Percentiles rank a stretch among this genome's conserved stretches.
Conservation (phyloP, 768 basidiomycete species). For the Tricholoma hemisulphureum region DNA sequence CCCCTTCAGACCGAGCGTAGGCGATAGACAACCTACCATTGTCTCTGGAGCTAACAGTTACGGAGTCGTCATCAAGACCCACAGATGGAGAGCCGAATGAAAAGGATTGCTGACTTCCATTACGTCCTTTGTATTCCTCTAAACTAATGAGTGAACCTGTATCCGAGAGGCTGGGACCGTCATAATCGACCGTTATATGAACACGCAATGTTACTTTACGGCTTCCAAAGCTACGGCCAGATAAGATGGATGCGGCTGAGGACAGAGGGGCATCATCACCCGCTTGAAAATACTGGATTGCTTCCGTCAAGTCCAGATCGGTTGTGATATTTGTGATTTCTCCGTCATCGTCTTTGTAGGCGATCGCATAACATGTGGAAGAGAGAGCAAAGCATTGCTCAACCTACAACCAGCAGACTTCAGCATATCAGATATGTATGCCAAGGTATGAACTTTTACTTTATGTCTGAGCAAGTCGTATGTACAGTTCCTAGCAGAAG, state of each 20-base stretch:
- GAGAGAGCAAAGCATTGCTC: conserved; percentile 81
- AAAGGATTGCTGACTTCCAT: conserved; percentile 58
- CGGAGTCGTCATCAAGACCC: conserved; percentile 67
- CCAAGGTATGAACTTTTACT: conserved; percentile 44
- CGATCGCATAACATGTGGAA: conserved; percentile 65
- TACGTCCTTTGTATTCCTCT: conserved; percentile 66
- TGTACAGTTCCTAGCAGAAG: conserved; percentile 74
- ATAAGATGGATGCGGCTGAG: conserved; percentile 72
- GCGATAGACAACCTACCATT: conserved; percentile 33
- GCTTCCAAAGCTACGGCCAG: conserved; percentile 63
- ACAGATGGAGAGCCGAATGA: conserved; percentile 42
- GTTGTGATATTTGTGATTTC: conserved; percentile 66
- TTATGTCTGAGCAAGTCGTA: conserved; percentile 71
- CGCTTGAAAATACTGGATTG: conserved; percentile 81
- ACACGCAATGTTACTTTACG: conserved; percentile 77
- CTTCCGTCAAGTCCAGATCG: conserved; percentile 79
- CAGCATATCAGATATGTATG: neutral
- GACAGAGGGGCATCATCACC: conserved; percentile 74
- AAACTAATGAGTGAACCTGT: conserved; percentile 78
- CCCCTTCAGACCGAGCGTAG: conserved; percentile 1
- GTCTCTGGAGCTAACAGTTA: conserved; percentile 75
- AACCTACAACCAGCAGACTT: conserved; percentile 47
- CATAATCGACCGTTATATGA: conserved; percentile 80
- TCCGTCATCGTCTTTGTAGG: conserved; percentile 88
- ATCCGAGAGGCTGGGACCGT: conserved; percentile 88